These are phyloP conservation scores for Phytophthora brassicae DNA, from an alignment of 352 stramenopile genomes.

Conservation along the genomic window DNA sequence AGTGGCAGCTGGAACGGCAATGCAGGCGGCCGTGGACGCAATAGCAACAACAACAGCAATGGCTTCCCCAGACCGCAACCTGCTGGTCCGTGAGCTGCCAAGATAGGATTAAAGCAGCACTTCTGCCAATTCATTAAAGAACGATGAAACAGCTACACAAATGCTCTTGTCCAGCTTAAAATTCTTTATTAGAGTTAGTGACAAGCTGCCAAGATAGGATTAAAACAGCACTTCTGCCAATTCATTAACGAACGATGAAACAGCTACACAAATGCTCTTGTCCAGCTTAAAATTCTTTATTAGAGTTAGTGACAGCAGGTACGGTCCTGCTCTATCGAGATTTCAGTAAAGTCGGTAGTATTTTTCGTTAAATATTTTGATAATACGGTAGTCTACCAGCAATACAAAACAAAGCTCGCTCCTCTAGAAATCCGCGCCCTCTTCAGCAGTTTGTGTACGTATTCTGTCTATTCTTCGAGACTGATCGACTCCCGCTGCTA, in stretches of 20 bases:
- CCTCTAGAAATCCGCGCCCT: slow-evolving; percentile 18
- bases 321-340: slow-evolving; percentile 23
- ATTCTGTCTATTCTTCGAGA: slow-evolving; percentile 26
- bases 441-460: slow-evolving; percentile 25
- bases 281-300: too few relatives aligned
- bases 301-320: too few relatives aligned
- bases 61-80: slow-evolving; percentile 24
- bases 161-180: background rate
- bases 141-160: slow-evolving; percentile 17
- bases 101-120: slow-evolving; percentile 21
- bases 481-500: slow-evolving; percentile 12
- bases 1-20: slow-evolving; percentile 40
- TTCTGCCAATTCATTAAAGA: slow-evolving; percentile 10
- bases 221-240: slow-evolving; percentile 4
- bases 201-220: slow-evolving; percentile 14
- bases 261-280: background rate
- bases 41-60: slow-evolving; percentile 29
- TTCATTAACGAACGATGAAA: background rate
- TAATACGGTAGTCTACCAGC: too few relatives aligned
- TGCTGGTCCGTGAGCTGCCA: slow-evolving; percentile 16
- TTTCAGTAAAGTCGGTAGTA: slow-evolving; percentile 23
- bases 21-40: slow-evolving; percentile 26
- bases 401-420: too few relatives aligned
- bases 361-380: too few relatives aligned
- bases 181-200: too few relatives aligned